Evolutionary conservation across 2,329 filamentous ascomycete species (phyloP).

Genomic region (Lecanosticta acicola): DNA sequence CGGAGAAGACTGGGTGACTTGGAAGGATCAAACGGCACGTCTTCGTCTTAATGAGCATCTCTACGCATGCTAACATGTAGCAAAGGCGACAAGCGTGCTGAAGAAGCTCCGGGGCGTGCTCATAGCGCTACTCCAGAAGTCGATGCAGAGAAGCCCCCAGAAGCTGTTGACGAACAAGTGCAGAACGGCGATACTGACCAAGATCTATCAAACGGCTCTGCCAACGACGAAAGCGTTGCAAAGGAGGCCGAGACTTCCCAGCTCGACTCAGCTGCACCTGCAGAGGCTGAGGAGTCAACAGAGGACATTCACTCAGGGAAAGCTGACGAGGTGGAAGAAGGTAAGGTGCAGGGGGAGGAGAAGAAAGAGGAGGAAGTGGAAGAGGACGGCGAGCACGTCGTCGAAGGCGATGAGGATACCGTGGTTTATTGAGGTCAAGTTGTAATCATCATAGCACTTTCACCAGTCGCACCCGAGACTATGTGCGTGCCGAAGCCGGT

Average conservation of each 20-base stretch:
- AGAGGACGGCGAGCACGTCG: slow-evolving; percentile 68
- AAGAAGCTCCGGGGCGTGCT: not conserved
- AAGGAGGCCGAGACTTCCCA: slow-evolving; percentile 10
- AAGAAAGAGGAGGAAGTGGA: slow-evolving; percentile 43
- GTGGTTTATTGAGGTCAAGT: slow-evolving; percentile 69
- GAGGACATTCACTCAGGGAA: slow-evolving; percentile 5
- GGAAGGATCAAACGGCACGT: slow-evolving; percentile 7
- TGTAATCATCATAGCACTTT: not conserved
- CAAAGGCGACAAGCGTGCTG: slow-evolving; percentile 1
- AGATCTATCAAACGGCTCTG: slow-evolving; percentile 2
- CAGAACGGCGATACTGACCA: slow-evolving; percentile 7
- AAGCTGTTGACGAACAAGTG: not conserved
- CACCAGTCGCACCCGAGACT: no score
- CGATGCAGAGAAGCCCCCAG: not conserved
- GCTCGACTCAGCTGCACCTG: slow-evolving; percentile 2
- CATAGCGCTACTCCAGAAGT: not conserved
- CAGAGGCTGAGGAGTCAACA: not conserved
- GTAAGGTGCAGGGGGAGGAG: slow-evolving; percentile 24
- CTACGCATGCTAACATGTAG: not conserved
- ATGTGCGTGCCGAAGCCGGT: no score
- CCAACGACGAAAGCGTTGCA: slow-evolving; percentile 5
- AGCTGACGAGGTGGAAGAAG: slow-evolving; percentile 13
- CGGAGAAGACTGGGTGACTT: slow-evolving; percentile 5
- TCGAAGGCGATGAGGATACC: slow-evolving; percentile 82
- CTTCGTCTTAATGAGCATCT: not conserved